Evolutionary conservation across 2,329 filamentous ascomycete genomes (phyloP).

Genomic region (Fusarium foetens): DNA sequence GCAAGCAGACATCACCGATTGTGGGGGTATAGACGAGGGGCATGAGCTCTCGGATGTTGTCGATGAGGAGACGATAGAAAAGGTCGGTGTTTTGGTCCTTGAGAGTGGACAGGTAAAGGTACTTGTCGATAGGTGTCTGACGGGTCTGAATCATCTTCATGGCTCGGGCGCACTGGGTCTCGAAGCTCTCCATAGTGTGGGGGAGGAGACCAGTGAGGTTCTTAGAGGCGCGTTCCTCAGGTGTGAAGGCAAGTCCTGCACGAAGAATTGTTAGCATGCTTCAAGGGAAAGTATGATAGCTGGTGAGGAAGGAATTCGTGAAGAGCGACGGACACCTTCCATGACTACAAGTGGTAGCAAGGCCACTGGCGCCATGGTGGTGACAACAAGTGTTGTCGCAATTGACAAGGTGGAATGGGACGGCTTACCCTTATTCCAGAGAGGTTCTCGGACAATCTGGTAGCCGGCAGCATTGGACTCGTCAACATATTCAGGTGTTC

Average conservation of each 20-base stretch:
- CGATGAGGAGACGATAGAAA: slow-evolving; percentile 83
- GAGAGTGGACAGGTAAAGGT: slow-evolving; percentile 81
- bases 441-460: slow-evolving; percentile 69
- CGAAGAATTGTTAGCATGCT: slow-evolving; percentile 21
- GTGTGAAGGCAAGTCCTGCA: slow-evolving; percentile 70
- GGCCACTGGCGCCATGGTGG: slow-evolving; percentile 18
- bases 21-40: slow-evolving; percentile 89
- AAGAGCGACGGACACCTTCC: neutral
- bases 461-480: slow-evolving; percentile 66
- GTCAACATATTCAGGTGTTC: slow-evolving; percentile 63
- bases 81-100: slow-evolving; percentile 81
- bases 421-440: slow-evolving; percentile 72
- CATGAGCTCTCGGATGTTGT: slow-evolving; percentile 81
- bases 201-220: slow-evolving; percentile 74
- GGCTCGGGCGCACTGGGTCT: slow-evolving; percentile 71
- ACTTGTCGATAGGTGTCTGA: slow-evolving; percentile 79
- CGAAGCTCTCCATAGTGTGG: slow-evolving; percentile 69
- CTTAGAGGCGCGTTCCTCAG: slow-evolving; percentile 70
- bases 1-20: slow-evolving; percentile 94
- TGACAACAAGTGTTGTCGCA: slow-evolving; percentile 25
- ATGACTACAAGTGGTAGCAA: neutral
- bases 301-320: neutral
- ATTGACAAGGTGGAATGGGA: slow-evolving; percentile 16
- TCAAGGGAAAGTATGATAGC: neutral
- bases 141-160: slow-evolving; percentile 79